A percentile compares a stretch with the other conserved stretches of the same genome.
These are phyloP conservation scores for Tylopilus rubrobrunneus DNA, from an alignment of 768 basidiomycete genomes.

Conservation along the genomic window DNA sequence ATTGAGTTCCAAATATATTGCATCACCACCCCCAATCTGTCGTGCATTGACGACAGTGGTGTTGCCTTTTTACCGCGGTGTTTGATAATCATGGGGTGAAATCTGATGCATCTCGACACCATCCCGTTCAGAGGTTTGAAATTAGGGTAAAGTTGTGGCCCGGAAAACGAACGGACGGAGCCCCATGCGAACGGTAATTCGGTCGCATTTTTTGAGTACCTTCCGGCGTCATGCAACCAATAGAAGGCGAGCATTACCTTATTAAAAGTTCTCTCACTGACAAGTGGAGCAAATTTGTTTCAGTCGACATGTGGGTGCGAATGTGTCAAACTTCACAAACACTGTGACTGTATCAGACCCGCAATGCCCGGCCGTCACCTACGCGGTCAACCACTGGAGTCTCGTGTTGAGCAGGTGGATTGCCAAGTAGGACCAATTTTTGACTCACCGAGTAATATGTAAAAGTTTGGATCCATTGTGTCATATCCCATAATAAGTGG, in stretches of 20 bases:
- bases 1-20: constrained; percentile 2
- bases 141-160: neutral
- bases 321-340: neutral
- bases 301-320: constrained; percentile 8
- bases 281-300: constrained; percentile 26
- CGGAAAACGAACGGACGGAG: neutral
- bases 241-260: neutral
- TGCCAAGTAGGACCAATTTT: neutral
- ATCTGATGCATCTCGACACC: neutral
- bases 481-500: too few relatives aligned
- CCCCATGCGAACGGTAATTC: neutral
- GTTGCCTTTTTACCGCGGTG: neutral
- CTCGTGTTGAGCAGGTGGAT: neutral
- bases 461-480: too few relatives aligned
- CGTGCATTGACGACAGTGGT: neutral
- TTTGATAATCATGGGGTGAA: neutral
- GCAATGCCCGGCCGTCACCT: neutral
- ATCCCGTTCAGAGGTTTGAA: neutral
- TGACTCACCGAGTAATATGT: neutral
- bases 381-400: neutral
- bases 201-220: neutral
- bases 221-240: constrained; percentile 1
- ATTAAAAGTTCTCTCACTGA: neutral
- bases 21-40: neutral
- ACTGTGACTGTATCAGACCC: neutral